These are phyloP conservation scores for Halocafeteria seosinensis DNA, from an alignment of 108 stramenopile genomes.

Conservation along the genomic window DNA sequence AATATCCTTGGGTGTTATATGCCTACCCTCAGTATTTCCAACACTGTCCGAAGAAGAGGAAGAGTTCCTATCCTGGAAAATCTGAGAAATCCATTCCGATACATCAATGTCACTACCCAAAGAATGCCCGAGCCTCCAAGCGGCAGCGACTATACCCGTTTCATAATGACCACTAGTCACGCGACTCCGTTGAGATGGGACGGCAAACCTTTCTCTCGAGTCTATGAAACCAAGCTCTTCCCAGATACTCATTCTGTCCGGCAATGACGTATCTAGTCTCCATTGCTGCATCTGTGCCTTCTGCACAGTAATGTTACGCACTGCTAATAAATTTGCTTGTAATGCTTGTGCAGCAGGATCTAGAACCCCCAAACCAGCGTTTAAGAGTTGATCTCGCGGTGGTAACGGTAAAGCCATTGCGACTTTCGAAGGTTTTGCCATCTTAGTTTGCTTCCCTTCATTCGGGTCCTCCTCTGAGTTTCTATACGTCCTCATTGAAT, in stretches of 20 bases:
- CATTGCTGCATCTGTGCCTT: background rate
- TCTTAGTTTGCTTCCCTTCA: too few relatives aligned
- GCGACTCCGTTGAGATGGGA: background rate
- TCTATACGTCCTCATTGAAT: too few relatives aligned
- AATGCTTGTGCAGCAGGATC: conserved; percentile 2
- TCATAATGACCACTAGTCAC: background rate
- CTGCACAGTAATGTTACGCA: background rate
- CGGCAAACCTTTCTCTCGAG: background rate
- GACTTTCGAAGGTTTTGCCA: too few relatives aligned
- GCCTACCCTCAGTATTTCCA: too few relatives aligned
- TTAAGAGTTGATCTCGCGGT: background rate
- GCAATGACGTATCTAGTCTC: background rate
- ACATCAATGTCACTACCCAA: background rate
- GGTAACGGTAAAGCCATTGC: too few relatives aligned
- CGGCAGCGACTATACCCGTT: background rate
- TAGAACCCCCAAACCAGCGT: background rate
- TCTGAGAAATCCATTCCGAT: too few relatives aligned
- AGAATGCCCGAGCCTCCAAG: background rate
- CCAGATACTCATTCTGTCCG: background rate
- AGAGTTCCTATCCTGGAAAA: too few relatives aligned
- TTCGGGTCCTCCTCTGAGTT: too few relatives aligned
- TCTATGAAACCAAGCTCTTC: background rate
- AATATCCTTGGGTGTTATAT: too few relatives aligned
- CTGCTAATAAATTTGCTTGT: conserved; percentile 1
- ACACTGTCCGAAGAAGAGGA: too few relatives aligned